Evolutionary conservation across 352 stramenopile species (phyloP).

Genomic region (Phytophthora fragariaefolia): DNA sequence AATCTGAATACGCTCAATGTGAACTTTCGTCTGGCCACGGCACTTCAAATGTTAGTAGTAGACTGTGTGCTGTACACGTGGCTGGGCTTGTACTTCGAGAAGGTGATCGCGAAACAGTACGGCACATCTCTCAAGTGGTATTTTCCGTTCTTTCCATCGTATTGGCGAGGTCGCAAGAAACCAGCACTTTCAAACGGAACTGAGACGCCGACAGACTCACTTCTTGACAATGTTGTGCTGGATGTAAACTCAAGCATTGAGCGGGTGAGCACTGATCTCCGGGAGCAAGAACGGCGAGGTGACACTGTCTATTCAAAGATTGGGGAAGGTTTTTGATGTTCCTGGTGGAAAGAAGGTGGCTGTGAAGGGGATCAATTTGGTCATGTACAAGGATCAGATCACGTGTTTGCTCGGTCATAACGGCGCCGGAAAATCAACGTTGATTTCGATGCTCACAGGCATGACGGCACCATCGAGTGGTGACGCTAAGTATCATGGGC

Average conservation of each 20-base stretch:
- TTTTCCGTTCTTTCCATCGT: slow-evolving; percentile 81
- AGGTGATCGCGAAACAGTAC: slow-evolving; percentile 87
- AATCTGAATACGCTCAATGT: slow-evolving; percentile 2
- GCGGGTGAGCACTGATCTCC: slow-evolving; percentile 43
- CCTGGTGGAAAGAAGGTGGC: slow-evolving; percentile 85
- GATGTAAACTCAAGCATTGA: slow-evolving; percentile 63
- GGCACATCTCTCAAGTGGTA: slow-evolving; percentile 72
- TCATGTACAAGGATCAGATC: slow-evolving; percentile 79
- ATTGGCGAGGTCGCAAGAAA: slow-evolving; percentile 72
- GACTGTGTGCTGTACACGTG: slow-evolving; percentile 88
- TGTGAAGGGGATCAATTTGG: slow-evolving; percentile 85
- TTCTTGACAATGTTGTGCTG: slow-evolving; percentile 26
- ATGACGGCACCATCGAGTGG: slow-evolving; percentile 54
- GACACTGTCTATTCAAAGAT: slow-evolving; percentile 55
- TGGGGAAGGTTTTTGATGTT: slow-evolving; percentile 83
- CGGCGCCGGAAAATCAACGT: slow-evolving; percentile 93
- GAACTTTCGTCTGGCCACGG: slow-evolving; percentile 39
- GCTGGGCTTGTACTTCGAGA: slow-evolving; percentile 88
- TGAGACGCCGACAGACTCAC: slow-evolving; percentile 60
- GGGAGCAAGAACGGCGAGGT: slow-evolving; percentile 57
- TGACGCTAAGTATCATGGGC: slow-evolving; percentile 51
- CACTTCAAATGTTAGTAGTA: slow-evolving; percentile 71
- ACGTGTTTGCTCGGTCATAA: slow-evolving; percentile 94
- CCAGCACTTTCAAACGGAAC: slow-evolving; percentile 39
- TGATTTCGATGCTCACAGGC: slow-evolving; percentile 88